Base-by-base conservation (phyloP, 1,284 basidiomycete genomes). In the Moesziomyces aphidis region DNA sequence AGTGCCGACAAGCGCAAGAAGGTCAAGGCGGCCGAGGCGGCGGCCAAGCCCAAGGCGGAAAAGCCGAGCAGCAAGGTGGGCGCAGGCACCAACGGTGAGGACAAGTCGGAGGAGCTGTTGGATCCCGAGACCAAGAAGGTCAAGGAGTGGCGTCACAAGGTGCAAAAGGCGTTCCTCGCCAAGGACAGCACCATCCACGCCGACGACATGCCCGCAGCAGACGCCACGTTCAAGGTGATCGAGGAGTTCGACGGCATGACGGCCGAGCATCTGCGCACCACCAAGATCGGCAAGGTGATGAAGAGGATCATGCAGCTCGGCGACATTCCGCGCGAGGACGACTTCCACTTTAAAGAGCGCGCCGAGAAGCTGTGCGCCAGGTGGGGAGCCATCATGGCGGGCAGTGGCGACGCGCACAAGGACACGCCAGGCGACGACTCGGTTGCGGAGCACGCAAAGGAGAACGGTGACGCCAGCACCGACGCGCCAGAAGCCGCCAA, bases 271-370 rank as follows among this genome's bases (percentile, higher is more conserved):
- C 90, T 96, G 52, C 60, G 69, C 48, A 92, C 91, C 87, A 95
- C 95, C 70, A 97, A 97, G 88, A 97, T 98, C 82, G 94, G 93
- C 86, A 98, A 98, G 86, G 95, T 99, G 55, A 95, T 97, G 93
- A 93, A 94, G 83, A 93, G 94, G 86, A 95, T 97, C 79, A 89
- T 92, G 48, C 88, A 90, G 31, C 88, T 95, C 22, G 72, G 86
- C 21, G 81, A 73, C 28, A 90, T 97, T 24, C 94, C 95, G 15
- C 88, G 90, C 61, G 92, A 97, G 81, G 90, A 90, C 42, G 91
- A 96, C 83, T 93, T 91, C 88, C 89, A 92, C 76, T 95, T 98
- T 88, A 90, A 90, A 58, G 89, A 91, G 26, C 91, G 95, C 36
- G 86, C 88, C 5, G 73, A 83, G 55, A 86, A 85, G 73, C 84